These are phyloP conservation scores for Ustilago vetiveriae DNA, from an alignment of 1,284 basidiomycete species.

Conservation along the genomic window DNA sequence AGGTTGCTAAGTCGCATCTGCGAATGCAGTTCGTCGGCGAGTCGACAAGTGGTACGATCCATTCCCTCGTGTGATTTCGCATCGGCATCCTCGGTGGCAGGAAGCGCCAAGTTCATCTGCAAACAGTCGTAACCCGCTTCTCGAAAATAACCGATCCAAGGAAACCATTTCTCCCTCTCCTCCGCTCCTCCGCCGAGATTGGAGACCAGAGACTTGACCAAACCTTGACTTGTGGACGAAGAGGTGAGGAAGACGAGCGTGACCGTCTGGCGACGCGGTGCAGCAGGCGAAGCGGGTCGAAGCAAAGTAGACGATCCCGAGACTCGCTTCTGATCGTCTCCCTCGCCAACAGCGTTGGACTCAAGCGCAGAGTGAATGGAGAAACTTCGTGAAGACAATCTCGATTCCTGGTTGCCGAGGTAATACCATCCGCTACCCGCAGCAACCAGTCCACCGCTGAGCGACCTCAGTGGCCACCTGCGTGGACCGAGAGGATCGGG, in stretches of 20 bases:
- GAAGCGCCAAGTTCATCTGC: constrained; percentile 41
- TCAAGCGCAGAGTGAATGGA: constrained; percentile 25
- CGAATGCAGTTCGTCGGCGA: constrained; percentile 36
- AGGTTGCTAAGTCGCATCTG: constrained; percentile 40
- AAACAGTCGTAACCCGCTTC: constrained; percentile 49
- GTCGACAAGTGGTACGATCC: background rate
- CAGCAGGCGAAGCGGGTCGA: constrained; percentile 33
- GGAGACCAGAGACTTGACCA: constrained; percentile 29
- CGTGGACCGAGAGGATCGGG: background rate
- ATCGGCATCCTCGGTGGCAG: background rate
- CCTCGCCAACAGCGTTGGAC: background rate
- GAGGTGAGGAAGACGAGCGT: constrained; percentile 39
- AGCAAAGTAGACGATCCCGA: constrained; percentile 22
- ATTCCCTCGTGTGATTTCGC: background rate
- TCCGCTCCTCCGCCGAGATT: constrained; percentile 13
- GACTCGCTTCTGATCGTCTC: constrained; percentile 1
- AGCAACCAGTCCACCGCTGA: constrained; percentile 27
- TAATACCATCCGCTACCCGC: constrained; percentile 27
- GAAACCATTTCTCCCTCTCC: constrained; percentile 33
- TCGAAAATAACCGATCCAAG: constrained; percentile 47
- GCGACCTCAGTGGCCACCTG: constrained; percentile 23
- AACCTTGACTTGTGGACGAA: constrained; percentile 1
- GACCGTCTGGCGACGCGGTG: constrained; percentile 31
- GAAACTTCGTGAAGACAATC: constrained; percentile 4
- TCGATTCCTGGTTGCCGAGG: background rate